These are phyloP conservation scores for Malus sylvestris DNA, from an alignment of 306 rosid species.

Conservation along the genomic window DNA sequence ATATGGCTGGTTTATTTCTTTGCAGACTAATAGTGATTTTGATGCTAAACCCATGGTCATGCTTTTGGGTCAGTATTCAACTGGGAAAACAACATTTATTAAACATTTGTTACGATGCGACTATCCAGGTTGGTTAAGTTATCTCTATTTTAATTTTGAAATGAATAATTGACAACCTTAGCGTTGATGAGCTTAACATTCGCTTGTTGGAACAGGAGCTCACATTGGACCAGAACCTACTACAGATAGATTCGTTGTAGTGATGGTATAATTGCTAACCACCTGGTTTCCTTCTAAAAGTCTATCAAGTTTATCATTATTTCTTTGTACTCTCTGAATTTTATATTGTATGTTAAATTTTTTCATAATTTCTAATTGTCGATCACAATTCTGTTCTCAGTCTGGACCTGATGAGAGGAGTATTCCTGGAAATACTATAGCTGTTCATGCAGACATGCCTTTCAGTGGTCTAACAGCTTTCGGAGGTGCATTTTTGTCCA, in stretches of 20 bases:
- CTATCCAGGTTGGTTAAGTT: constrained; percentile 71
- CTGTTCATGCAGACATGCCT: constrained; percentile 96
- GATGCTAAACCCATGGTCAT: constrained; percentile 99
- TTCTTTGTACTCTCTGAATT: not conserved
- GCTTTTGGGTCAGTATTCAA: constrained; percentile 97
- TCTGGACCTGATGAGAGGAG: constrained; percentile 97
- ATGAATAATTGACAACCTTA: not conserved
- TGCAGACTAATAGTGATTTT: constrained; percentile 72
- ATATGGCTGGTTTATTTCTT: constrained; percentile 6
- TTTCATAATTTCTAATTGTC: not conserved
- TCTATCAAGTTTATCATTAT: not conserved
- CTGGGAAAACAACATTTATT: constrained; percentile 93
- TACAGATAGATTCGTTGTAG: constrained; percentile 91
- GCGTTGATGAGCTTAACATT: not conserved
- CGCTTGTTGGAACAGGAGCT: constrained; percentile 49
- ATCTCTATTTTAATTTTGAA: not conserved
- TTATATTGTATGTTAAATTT: not conserved
- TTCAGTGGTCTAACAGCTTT: constrained; percentile 69
- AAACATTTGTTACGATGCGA: constrained; percentile 73
- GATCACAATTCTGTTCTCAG: constrained; percentile 29
- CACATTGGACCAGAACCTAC: constrained; percentile 99
- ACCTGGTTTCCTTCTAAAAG: not conserved
- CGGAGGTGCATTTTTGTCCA: constrained; percentile 85
- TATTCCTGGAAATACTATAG: constrained; percentile 88
- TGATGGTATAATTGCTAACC: constrained; percentile 52